Conservation (phyloP, 176 grass and related monocot species). For the bread wheat (Triticum aestivum) region IWGSC_CS_RefSeq_v2.1 NC_057806.1:88413505-88414004, state of each 20-base stretch:
- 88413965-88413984: slow-evolving; percentile 42
- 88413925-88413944: slow-evolving; percentile 39
- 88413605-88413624: slow-evolving; percentile 94
- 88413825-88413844: slow-evolving; percentile 45
- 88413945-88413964: slow-evolving; percentile 39
- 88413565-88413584: slow-evolving; percentile 90
- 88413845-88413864: slow-evolving; percentile 68
- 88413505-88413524: slow-evolving; percentile 84
- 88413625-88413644: slow-evolving; percentile 95
- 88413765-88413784: slow-evolving; percentile 89
- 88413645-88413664: slow-evolving; percentile 62
- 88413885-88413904: slow-evolving; percentile 36
- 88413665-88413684: slow-evolving; percentile 98
- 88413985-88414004: slow-evolving; percentile 55
- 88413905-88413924: slow-evolving; percentile 18
- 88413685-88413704: slow-evolving; percentile 91
- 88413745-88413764: slow-evolving; percentile 90
- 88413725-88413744: slow-evolving; percentile 96
- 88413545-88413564: slow-evolving; percentile 97
- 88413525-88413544: slow-evolving; percentile 93
- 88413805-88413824: slow-evolving; percentile 29
- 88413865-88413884: slow-evolving; percentile 42
- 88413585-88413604: slow-evolving; percentile 78
- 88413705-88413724: slow-evolving; percentile 85
- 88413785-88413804: slow-evolving; percentile 86